Evolutionary conservation across 2,329 filamentous ascomycete genomes (phyloP), one percentile per base, ranked within the genome.

Genomic region (Pseudogymnoascus sp.): DNA sequence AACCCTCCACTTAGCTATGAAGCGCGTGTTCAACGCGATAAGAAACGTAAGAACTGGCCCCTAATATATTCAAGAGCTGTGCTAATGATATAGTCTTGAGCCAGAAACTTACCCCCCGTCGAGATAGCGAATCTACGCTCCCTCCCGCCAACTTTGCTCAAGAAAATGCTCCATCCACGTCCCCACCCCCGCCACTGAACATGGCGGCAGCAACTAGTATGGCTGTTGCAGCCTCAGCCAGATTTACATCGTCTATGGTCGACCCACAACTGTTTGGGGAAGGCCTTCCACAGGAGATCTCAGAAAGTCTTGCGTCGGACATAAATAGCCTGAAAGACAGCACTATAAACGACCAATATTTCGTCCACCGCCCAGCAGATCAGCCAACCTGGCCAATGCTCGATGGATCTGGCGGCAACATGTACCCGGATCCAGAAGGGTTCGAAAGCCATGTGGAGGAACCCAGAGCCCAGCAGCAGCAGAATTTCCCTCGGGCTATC

Each of bases 1-100:
- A 82, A 85, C 61, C 80, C 82, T 1, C 80, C 83, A 1, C 69
- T 78, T 15, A 78, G 74, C 70, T 82, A 83, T 53, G 82, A 83
- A 42, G 72, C 70, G 50, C 72, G 73, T 11, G 65, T 70, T 10
- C 68, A 70, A 7, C 68, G 72, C n/a, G 73, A 75, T 26, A 74
- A 69, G 35, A 77, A 78, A 70, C 70, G 78, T 79, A 68, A 65
- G 75, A 56, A 66, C 31, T 71, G 66, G 31, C 71, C 68, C 17
- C 11, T 15, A 56, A 35, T 19, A 56, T 33, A 1, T 33, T 21
- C 6, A 50, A 29, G 29, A 60, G 15, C 7, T 15, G 40, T 65
- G 67, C 75, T 75, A 65, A 69, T 26, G 7, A n/a, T 37, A 11
- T 64, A 68, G 69, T 65, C 29, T 23, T 64, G 17, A 65, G 44